Base-by-base conservation (phyloP, 192 early-diverging fungal genomes). In the Entomortierella beljakovae region DNA sequence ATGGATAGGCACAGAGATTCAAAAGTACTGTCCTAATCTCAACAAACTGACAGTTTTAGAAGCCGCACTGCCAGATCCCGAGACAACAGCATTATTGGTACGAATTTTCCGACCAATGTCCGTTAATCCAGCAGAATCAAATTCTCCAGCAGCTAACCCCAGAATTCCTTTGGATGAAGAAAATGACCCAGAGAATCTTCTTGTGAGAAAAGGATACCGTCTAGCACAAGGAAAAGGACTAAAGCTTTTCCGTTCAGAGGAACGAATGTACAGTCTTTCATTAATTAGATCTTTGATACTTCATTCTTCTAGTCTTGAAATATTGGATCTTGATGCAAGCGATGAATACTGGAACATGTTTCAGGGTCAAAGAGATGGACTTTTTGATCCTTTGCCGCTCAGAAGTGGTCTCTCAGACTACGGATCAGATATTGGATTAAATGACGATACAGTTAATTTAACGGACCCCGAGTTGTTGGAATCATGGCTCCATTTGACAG, bases 1-100 rank as follows among this genome's bases (percentile, higher is more conserved):
- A 26, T 61, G 59, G 59, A 49, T 61, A 1, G 43, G 59, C 15
- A n/a, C 3, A 28, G 32, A 61, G 16, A 31, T 61, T 43, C 42
- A 28, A 13, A 48, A 4, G 32, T 22, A 61, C 25, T 61, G 59
- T 29, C 43, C 59, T 6, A 48, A 35, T 16, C 59, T 61, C 28
- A 49, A 61, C 25, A 61, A 48, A 29, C 28, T 61, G 28, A 61
- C 42, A 31, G 10, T 61, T 3, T 3, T n/a, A 3, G 22, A 22
- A 6, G 18, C 9, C 38, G 18, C 38, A 2, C 18, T 18, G n/a
- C 13, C 23, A 20, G 57, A 42, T 11, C 20, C 28, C 10, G 18
- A 33, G 8, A 5, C 15, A 25, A 28, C 59, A 2, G 59, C 59
- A 29, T 18, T 61, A 16, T 18, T 61, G 59, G 43, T 61, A 11